Percentiles rank a stretch among this genome's conserved stretches.
Conservation (phyloP, 208 protist species). For the Zelonia costaricensis region DNA sequence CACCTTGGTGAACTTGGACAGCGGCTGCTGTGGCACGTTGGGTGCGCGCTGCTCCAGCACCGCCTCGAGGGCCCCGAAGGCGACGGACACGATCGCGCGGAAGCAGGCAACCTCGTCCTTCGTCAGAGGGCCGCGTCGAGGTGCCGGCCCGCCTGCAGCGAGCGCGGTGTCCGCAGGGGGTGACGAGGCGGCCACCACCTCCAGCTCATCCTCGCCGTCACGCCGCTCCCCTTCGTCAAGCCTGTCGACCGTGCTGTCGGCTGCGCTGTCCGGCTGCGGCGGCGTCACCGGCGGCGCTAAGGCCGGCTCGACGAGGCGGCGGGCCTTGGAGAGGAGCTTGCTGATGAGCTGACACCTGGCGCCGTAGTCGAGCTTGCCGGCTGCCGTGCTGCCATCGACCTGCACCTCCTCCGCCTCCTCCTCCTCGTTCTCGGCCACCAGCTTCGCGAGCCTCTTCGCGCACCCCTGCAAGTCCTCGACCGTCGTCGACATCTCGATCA, state of each 20-base stretch:
- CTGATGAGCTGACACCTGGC: conserved; percentile 68
- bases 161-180: neutral
- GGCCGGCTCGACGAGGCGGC: conserved; percentile 41
- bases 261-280: too few species aligned
- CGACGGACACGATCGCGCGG: conserved; percentile 19
- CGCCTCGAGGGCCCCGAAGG: conserved; percentile 34
- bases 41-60: conserved; percentile 29
- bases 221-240: neutral
- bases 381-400: neutral
- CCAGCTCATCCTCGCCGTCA: neutral
- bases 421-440: conserved; percentile 17
- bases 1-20: conserved; percentile 58
- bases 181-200: neutral
- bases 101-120: conserved; percentile 43
- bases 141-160: neutral
- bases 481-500: conserved; percentile 59
- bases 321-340: conserved; percentile 81
- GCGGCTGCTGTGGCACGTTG: conserved; percentile 41
- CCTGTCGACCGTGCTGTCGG: neutral
- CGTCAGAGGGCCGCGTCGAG: conserved; percentile 18
- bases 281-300: conserved; percentile 6
- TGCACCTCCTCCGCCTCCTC: conserved; percentile 9
- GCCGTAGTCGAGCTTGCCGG: conserved; percentile 42
- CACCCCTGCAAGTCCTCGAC: conserved; percentile 48
- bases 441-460: conserved; percentile 31